phyloP scores from a whole-genome alignment of 169 alveolate genomes.

The Plasmodium malariae region DNA sequence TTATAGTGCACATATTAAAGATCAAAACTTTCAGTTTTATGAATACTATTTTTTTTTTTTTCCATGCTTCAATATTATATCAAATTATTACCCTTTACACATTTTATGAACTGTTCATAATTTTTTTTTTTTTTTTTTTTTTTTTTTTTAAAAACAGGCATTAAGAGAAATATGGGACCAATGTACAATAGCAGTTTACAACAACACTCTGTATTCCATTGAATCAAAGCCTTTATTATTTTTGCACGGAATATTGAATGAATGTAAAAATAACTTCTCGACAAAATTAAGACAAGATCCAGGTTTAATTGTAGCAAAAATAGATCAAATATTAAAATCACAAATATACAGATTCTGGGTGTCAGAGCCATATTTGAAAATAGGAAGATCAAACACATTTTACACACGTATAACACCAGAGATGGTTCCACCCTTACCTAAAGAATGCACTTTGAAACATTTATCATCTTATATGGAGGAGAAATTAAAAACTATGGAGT shows the following conservation, averaged over 20 bases:
- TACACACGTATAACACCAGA: conserved; percentile 27
- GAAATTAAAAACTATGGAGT: conserved; percentile 74
- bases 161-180: conserved; percentile 76
- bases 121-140: conserved; percentile 18
- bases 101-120: conserved; percentile 14
- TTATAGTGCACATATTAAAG: too few relatives aligned
- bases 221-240: conserved; percentile 72
- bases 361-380: conserved; percentile 49
- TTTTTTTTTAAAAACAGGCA: conserved; percentile 6
- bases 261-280: conserved; percentile 54
- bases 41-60: conserved; percentile 1
- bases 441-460: conserved; percentile 57
- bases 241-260: conserved; percentile 73
- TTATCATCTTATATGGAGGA: conserved; percentile 75
- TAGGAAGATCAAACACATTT: conserved; percentile 42
- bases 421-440: conserved; percentile 45
- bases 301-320: conserved; percentile 75
- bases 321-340: conserved; percentile 73
- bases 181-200: conserved; percentile 73
- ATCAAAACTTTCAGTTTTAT: too few relatives aligned
- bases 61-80: neutral
- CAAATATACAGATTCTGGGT: conserved; percentile 76
- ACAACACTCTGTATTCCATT: conserved; percentile 65
- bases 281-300: conserved; percentile 77
- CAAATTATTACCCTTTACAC: neutral